Percentiles rank a stretch among this genome's conserved stretches.
phyloP scores from a whole-genome alignment of 352 stramenopile genomes.

The Phytophthora chlamydospora region DNA sequence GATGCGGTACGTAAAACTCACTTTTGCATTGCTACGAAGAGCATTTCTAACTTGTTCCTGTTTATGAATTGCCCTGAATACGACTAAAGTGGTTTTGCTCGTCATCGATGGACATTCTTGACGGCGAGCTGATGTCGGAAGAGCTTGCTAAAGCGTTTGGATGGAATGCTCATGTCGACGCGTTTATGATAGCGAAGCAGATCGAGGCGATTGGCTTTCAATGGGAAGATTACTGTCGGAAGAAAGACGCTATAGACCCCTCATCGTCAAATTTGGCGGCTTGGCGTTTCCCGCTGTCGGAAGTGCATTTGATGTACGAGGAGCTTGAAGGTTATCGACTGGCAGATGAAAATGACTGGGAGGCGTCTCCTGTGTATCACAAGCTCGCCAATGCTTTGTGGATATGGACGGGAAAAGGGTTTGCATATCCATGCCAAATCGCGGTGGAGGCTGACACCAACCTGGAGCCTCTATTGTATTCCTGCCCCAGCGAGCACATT shows the following conservation, averaged over 20 bases:
- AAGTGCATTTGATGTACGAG: constrained; percentile 67
- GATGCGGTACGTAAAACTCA: constrained; percentile 54
- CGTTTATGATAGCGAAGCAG: constrained; percentile 55
- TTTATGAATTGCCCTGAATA: constrained; percentile 11
- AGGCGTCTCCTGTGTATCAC: constrained; percentile 35
- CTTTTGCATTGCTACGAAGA: constrained; percentile 7
- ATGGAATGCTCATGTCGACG: constrained; percentile 52
- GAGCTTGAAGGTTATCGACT: constrained; percentile 46
- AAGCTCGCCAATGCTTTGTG: constrained; percentile 52
- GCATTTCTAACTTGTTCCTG: constrained; percentile 10
- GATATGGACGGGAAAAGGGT: constrained; percentile 76
- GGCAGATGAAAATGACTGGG: constrained; percentile 37
- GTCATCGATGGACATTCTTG: constrained; percentile 52
- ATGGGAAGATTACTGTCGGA: constrained; percentile 35
- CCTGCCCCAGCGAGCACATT: constrained; percentile 59
- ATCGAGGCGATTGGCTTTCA: constrained; percentile 50
- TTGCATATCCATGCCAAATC: constrained; percentile 59
- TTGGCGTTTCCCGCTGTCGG: constrained; percentile 47
- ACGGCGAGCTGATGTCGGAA: constrained; percentile 59
- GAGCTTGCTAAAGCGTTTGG: constrained; percentile 61
- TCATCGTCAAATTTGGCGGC: neutral
- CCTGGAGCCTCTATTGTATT: constrained; percentile 68
- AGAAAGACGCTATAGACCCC: constrained; percentile 4
- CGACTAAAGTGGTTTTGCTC: constrained; percentile 69
- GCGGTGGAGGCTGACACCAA: constrained; percentile 47